Evolutionary conservation across 805 yeast genomes (phyloP).

Genomic region (Ogataea ganodermae): DNA sequence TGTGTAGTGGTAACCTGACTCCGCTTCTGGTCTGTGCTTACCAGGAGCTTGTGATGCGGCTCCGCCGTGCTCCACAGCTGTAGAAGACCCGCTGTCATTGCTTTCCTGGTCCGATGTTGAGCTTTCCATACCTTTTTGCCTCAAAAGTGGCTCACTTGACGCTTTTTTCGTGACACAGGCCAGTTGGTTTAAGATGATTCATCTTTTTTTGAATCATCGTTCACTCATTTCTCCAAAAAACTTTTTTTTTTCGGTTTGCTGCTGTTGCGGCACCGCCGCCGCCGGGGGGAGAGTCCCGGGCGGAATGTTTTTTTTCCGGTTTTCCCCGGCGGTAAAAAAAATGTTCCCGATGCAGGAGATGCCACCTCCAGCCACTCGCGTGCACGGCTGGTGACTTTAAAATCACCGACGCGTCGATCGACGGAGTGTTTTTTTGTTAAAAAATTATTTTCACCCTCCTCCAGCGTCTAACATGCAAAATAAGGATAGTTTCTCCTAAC

Average conservation of each 20-base stretch:
- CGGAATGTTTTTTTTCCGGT: not conserved
- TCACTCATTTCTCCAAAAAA: constrained; percentile 3
- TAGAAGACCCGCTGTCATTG: constrained; percentile 5
- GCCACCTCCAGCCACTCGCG: not conserved
- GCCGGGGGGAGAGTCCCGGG: not conserved
- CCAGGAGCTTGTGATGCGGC: not conserved
- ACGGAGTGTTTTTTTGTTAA: not conserved
- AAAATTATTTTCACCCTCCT: not conserved
- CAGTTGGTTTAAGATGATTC: constrained; percentile 7
- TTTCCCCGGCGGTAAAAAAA: not conserved
- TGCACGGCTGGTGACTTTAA: not conserved
- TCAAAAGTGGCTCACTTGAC: not conserved
- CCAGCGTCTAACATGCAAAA: not conserved
- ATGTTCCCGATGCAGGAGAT: not conserved
- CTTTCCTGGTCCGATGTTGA: constrained; percentile 4
- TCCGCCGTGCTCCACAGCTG: not conserved
- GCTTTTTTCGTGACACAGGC: not conserved
- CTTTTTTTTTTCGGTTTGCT: constrained; percentile 2
- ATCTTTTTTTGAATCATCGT: constrained; percentile 12
- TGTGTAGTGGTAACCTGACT: constrained; percentile 1
- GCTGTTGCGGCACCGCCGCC: not conserved
- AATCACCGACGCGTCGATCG: constrained; percentile 3
- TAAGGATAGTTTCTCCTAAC: not conserved
- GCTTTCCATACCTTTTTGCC: not conserved
- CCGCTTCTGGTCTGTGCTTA: not conserved